Percentiles rank a stretch among this genome's conserved stretches.
Evolutionary conservation across 192 early-diverging fungal genomes (phyloP).

Genomic region (Cetraspora pellucida): DNA sequence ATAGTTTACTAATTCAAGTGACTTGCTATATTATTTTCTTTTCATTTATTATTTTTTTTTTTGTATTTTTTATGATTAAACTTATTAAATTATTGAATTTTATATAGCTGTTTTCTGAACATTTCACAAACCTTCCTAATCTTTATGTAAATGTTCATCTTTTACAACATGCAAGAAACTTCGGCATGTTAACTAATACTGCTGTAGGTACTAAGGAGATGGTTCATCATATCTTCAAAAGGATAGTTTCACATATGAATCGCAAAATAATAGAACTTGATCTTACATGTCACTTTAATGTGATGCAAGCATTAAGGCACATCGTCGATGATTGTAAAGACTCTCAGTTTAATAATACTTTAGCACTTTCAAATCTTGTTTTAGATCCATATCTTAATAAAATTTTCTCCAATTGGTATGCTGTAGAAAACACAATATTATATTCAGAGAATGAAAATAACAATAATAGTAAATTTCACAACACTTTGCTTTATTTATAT

Average conservation of each 20-base stretch:
- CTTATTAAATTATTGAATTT: too few species aligned
- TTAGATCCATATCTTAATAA: not conserved
- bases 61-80: too few species aligned
- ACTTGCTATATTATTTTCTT: too few species aligned
- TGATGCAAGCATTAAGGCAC: not conserved
- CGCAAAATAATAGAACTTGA: conserved; percentile 10
- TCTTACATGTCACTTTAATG: not conserved
- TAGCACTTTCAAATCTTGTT: not conserved
- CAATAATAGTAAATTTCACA: not conserved
- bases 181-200: not conserved
- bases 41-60: too few species aligned
- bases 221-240: conserved; percentile 4
- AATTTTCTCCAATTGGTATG: conserved; percentile 9
- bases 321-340: not conserved
- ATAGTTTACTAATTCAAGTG: not conserved
- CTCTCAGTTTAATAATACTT: not conserved
- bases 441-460: not conserved
- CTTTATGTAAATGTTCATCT: not conserved
- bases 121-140: not conserved
- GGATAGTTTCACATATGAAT: conserved; percentile 3
- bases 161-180: not conserved
- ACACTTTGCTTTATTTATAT: too few species aligned
- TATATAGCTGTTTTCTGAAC: not conserved
- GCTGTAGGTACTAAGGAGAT: not conserved
- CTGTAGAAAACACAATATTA: not conserved